Conservation (phyloP, 1,139 yeast species). For the Yamadazyma dendronema region DNA sequence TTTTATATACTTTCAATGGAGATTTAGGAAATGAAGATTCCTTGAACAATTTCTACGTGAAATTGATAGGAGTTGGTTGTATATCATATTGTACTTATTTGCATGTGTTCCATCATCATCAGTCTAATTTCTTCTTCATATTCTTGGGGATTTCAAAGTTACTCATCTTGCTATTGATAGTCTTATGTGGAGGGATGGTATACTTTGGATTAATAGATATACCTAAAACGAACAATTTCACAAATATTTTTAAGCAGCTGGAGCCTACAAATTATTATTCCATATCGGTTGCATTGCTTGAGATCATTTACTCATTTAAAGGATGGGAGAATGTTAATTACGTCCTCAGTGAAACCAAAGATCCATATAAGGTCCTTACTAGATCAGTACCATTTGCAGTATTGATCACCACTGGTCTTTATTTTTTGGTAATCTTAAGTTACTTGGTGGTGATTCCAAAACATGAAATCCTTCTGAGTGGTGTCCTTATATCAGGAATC, state of each 20-base stretch:
- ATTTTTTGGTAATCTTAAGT: constrained; percentile 68
- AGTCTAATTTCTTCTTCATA: constrained; percentile 44
- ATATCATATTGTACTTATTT: constrained; percentile 41
- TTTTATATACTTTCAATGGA: constrained; percentile 35
- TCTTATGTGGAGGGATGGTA: constrained; percentile 34
- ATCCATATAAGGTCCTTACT: constrained; percentile 67
- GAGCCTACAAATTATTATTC: constrained; percentile 26
- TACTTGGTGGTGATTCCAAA: constrained; percentile 77
- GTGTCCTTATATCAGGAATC: constrained; percentile 70
- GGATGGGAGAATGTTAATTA: constrained; percentile 47
- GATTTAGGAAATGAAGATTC: constrained; percentile 21
- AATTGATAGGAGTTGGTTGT: constrained; percentile 45
- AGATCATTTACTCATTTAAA: constrained; percentile 29
- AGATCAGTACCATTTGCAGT: constrained; percentile 75
- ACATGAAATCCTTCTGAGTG: constrained; percentile 56
- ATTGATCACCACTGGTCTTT: constrained; percentile 55
- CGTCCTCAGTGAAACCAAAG: constrained; percentile 39
- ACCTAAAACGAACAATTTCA: constrained; percentile 25
- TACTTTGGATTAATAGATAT: constrained; percentile 26
- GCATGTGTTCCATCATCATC: constrained; percentile 38
- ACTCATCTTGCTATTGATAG: constrained; percentile 38
- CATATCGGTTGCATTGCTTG: constrained; percentile 40
- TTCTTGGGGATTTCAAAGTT: constrained; percentile 44
- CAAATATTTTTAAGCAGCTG: constrained; percentile 22
- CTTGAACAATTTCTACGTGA: constrained; percentile 26